Conservation (phyloP, 208 protist species). For the Leishmania major region DNA sequence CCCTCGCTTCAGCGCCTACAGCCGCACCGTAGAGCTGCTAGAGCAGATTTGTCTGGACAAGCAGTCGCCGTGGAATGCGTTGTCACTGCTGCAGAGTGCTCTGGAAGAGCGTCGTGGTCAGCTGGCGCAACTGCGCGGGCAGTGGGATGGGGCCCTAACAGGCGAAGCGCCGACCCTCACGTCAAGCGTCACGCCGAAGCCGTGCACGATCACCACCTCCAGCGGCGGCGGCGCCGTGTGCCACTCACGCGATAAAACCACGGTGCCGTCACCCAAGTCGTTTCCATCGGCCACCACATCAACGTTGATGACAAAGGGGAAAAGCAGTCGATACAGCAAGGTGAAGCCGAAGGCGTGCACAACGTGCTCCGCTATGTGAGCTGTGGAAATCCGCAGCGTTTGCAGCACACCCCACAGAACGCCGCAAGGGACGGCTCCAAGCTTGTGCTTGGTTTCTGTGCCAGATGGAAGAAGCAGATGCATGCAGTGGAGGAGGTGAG, state of each 20-base stretch:
- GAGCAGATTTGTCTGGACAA: constrained; percentile 38
- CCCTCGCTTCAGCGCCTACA: constrained; percentile 20
- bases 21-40: constrained; percentile 28
- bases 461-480: neutral
- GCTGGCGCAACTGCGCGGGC: constrained; percentile 10
- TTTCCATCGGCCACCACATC: neutral
- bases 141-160: neutral
- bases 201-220: neutral
- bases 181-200: neutral
- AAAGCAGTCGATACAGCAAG: constrained; percentile 1
- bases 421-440: neutral
- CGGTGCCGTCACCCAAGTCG: neutral
- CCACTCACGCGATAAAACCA: neutral
- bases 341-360: constrained; percentile 23
- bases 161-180: neutral
- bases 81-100: constrained; percentile 22
- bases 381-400: neutral
- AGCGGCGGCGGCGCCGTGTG: neutral
- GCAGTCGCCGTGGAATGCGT: constrained; percentile 18
- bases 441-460: too few species aligned
- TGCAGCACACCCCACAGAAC: neutral
- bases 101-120: constrained; percentile 7
- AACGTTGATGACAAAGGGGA: neutral
- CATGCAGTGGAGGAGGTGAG: neutral
- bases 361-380: constrained; percentile 20